phyloP scores from a whole-genome alignment of 2,329 filamentous ascomycete species.

The Penicillium sp. region DNA sequence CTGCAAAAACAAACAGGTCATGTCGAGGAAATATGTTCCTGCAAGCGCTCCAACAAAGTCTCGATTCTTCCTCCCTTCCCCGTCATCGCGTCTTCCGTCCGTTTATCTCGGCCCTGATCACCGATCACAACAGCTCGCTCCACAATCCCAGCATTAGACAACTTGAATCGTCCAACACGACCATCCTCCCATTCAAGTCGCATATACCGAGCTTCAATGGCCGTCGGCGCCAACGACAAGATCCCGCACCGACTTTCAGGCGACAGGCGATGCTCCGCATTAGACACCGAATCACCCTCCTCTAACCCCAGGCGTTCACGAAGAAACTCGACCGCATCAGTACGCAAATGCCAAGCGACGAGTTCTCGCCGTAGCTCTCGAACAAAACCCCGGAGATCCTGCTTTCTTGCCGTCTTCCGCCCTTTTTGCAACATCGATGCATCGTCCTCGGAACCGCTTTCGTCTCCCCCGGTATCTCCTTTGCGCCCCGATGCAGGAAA shows the following conservation, averaged over 20 bases:
- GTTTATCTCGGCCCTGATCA: conserved; percentile 36
- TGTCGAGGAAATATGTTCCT: conserved; percentile 5
- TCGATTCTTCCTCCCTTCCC: conserved; percentile 35
- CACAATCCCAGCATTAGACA: conserved; percentile 38
- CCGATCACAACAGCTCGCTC: conserved; percentile 42
- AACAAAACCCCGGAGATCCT: conserved; percentile 36
- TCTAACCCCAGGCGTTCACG: conserved; percentile 30
- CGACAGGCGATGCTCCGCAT: conserved; percentile 12
- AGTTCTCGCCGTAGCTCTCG: conserved; percentile 39
- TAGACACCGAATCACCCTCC: conserved; percentile 14
- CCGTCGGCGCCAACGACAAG: conserved; percentile 30
- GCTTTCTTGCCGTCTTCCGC: conserved; percentile 16
- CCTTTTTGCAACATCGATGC: conserved; percentile 14
- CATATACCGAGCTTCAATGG: conserved; percentile 40
- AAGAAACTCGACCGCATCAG: conserved; percentile 34
- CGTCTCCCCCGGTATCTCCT: not conserved
- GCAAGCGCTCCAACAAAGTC: conserved; percentile 30
- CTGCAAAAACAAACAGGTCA: not conserved
- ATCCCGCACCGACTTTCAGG: conserved; percentile 30
- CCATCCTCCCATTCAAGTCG: conserved; percentile 43
- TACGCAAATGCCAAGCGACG: conserved; percentile 39
- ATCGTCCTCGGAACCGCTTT: conserved; percentile 7
- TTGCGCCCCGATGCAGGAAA: conserved; percentile 1
- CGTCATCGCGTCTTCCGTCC: conserved; percentile 31
- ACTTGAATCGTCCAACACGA: conserved; percentile 40